Conservation (phyloP, 176 grass and related monocot genomes). For the Aegilops umbellulata region DNA sequence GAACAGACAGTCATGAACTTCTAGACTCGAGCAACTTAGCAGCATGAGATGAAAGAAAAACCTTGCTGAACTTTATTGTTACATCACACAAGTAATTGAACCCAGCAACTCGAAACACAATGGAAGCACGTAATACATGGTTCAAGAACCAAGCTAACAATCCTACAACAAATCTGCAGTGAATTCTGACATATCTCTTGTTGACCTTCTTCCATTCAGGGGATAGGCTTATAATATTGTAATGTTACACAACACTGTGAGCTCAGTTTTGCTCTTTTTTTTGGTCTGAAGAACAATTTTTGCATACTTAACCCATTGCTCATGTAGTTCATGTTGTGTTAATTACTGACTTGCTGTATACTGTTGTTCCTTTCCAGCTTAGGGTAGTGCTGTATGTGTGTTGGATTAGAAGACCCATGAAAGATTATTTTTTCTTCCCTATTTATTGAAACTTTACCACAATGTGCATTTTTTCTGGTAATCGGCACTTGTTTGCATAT, state of each 20-base stretch:
- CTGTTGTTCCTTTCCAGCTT: background rate
- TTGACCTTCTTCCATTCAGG: background rate
- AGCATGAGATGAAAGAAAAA: constrained; percentile 40
- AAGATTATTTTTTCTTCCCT: background rate
- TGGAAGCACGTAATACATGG: constrained; percentile 63
- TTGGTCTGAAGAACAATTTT: background rate
- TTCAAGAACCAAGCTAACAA: constrained; percentile 98
- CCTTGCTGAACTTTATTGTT: constrained; percentile 86
- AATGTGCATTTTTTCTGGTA: background rate
- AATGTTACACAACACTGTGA: background rate
- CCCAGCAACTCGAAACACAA: constrained; percentile 78
- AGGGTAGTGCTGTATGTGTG: background rate
- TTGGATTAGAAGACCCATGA: constrained; percentile 3
- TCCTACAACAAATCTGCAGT: constrained; percentile 73
- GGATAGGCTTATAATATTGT: background rate
- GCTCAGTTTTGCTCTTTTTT: constrained; percentile 6
- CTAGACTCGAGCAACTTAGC: background rate
- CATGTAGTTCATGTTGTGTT: background rate
- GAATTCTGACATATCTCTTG: background rate
- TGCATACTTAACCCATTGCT: background rate
- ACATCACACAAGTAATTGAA: constrained; percentile 95
- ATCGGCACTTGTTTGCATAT: background rate
- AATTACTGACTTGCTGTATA: background rate
- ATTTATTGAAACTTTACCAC: background rate
- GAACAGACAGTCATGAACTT: background rate